phyloP scores from a whole-genome alignment of 345 rosid species.

The Acer negundo region DNA sequence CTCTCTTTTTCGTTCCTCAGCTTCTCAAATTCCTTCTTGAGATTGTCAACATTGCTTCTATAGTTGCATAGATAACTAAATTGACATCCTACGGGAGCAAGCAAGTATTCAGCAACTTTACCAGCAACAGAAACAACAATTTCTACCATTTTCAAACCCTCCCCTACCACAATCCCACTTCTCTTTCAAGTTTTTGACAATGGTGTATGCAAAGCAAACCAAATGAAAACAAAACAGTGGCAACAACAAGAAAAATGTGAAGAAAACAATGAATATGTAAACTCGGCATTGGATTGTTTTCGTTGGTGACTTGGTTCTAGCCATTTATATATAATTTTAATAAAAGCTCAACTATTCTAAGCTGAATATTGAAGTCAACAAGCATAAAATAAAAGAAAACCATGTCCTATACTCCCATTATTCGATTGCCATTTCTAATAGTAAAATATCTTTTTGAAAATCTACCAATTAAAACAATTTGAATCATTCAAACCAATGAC shows the following conservation, averaged over 20 bases:
- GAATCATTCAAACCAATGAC: neutral
- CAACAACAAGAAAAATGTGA: neutral
- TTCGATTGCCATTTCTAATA: no score
- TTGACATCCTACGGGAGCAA: neutral
- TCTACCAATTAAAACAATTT: neutral
- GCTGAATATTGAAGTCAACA: neutral
- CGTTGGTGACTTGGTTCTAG: no score
- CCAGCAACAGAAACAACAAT: neutral
- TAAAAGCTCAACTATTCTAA: neutral
- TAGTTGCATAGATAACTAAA: constrained; percentile 16
- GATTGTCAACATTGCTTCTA: constrained; percentile 16
- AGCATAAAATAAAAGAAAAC: neutral
- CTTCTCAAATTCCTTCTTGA: constrained; percentile 7
- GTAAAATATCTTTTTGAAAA: no score
- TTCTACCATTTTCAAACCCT: neutral
- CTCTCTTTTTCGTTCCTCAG: constrained; percentile 2
- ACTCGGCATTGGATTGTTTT: neutral
- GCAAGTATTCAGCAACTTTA: neutral
- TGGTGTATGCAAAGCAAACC: no score
- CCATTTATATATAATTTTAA: no score
- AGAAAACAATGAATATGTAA: neutral
- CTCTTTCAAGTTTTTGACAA: no score
- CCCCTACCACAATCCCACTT: no score
- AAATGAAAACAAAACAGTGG: neutral
- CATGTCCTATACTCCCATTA: neutral